Conservation (phyloP, 176 grass and related monocot species). For the Poa annua region DNA sequence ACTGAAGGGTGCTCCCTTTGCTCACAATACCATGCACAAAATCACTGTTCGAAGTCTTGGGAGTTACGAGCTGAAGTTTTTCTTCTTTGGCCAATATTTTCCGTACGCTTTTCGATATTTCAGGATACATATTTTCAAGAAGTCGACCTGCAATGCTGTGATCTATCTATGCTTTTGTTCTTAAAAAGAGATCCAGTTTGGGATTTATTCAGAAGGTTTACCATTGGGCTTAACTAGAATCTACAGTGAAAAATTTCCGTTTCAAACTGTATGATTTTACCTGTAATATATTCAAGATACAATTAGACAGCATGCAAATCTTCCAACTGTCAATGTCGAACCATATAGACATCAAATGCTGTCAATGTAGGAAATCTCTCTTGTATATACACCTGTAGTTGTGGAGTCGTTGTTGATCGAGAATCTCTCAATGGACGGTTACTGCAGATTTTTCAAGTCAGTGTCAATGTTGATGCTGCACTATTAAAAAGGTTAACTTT, state of each 20-base stretch:
- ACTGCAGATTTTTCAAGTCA: not conserved
- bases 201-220: not conserved
- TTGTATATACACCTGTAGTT: not conserved
- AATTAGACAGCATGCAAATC: not conserved
- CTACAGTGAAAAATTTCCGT: not conserved
- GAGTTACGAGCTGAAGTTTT: not conserved
- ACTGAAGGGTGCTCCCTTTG: slow-evolving; percentile 96
- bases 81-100: not conserved
- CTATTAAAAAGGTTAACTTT: not conserved
- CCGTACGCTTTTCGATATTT: not conserved
- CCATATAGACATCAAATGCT: not conserved
- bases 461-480: not conserved
- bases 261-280: not conserved
- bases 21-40: slow-evolving; percentile 37
- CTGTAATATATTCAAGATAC: not conserved
- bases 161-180: not conserved
- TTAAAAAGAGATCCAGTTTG: not conserved
- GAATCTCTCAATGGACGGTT: not conserved
- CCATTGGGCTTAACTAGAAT: not conserved
- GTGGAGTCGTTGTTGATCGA: not conserved
- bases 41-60: not conserved
- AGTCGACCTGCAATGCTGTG: not conserved
- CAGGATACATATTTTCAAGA: not conserved
- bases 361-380: not conserved
- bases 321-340: not conserved